phyloP scores from a whole-genome alignment of 768 basidiomycete genomes.

The Mycena polygramma region DNA sequence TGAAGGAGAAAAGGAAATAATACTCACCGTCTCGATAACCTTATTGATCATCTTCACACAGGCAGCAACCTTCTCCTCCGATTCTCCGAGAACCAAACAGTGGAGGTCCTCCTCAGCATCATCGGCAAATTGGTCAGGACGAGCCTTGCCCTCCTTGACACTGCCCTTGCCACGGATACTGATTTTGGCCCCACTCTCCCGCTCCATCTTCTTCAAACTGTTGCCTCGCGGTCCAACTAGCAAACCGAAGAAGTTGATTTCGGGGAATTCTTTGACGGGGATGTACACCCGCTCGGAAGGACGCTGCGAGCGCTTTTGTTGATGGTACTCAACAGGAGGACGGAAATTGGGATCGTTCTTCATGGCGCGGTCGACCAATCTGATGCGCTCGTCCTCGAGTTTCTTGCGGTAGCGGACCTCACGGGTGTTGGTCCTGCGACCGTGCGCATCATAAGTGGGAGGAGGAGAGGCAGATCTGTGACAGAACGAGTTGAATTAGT shows the following conservation, averaged over 20 bases:
- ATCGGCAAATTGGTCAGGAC: constrained; percentile 93
- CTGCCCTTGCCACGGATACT: constrained; percentile 98
- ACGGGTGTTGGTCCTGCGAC: constrained; percentile 97
- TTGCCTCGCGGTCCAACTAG: constrained; percentile 99
- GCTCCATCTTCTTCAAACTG: constrained; percentile 99
- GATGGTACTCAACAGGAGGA: constrained; percentile 96
- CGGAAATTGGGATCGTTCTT: constrained; percentile 98
- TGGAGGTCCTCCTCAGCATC: constrained; percentile 99
- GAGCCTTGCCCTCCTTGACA: constrained; percentile 98
- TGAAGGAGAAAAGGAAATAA: neutral
- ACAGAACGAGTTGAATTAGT: constrained; percentile 44
- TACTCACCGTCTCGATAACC: constrained; percentile 95
- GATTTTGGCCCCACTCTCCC: constrained; percentile 98
- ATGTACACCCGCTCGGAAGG: constrained; percentile 99
- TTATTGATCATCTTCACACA: constrained; percentile 97
- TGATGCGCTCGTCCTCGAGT: constrained; percentile 91
- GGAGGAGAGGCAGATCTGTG: constrained; percentile 94
- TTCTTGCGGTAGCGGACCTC: constrained; percentile 99
- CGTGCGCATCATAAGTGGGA: constrained; percentile 97
- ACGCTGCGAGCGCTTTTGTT: constrained; percentile 92
- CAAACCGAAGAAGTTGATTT: constrained; percentile 99
- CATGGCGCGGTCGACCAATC: constrained; percentile 95
- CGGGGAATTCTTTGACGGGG: constrained; percentile 99
- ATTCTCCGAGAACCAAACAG: constrained; percentile 94
- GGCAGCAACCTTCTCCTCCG: constrained; percentile 89